These are phyloP conservation scores for Ceratobasidium theobromae DNA, from an alignment of 1,284 basidiomycete genomes.

Conservation along the genomic window DNA sequence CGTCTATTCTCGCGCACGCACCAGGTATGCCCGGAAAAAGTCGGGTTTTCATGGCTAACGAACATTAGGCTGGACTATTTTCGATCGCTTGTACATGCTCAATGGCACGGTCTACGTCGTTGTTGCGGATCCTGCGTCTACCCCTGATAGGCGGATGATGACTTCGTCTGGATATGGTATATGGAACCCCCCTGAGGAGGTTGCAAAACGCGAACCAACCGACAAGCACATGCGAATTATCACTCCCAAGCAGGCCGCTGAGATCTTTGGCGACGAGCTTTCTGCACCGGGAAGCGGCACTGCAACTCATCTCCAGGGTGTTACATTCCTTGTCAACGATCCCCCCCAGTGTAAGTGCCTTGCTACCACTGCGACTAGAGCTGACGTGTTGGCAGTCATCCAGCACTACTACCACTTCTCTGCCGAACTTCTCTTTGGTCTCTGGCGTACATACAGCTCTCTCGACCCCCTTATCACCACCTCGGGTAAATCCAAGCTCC, in stretches of 20 bases:
- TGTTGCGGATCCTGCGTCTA: conserved; percentile 43
- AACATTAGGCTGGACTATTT: conserved; percentile 36
- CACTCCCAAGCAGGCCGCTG: conserved; percentile 63
- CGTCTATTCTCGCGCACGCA: conserved; percentile 33
- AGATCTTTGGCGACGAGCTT: conserved; percentile 56
- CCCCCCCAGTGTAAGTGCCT: conserved; percentile 71
- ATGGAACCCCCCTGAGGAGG: conserved; percentile 47
- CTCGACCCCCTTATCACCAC: conserved; percentile 68
- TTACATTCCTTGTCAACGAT: conserved; percentile 77
- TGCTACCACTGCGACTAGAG: neutral
- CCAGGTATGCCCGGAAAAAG: conserved; percentile 30
- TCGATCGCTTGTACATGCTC: conserved; percentile 37
- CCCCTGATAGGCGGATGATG: conserved; percentile 47
- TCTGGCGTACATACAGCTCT: conserved; percentile 84
- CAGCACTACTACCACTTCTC: conserved; percentile 84
- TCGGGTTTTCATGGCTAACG: neutral
- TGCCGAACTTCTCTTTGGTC: conserved; percentile 84
- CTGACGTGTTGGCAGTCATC: conserved; percentile 50
- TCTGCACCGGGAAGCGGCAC: conserved; percentile 44
- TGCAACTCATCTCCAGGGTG: conserved; percentile 64
- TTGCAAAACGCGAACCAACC: conserved; percentile 54
- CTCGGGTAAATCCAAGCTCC: conserved; percentile 66
- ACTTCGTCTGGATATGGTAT: conserved; percentile 47
- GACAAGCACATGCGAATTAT: conserved; percentile 78
- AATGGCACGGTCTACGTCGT: conserved; percentile 38